Conservation (phyloP, 148 eudicot species). For the Chenopodium formosanum region DNA sequence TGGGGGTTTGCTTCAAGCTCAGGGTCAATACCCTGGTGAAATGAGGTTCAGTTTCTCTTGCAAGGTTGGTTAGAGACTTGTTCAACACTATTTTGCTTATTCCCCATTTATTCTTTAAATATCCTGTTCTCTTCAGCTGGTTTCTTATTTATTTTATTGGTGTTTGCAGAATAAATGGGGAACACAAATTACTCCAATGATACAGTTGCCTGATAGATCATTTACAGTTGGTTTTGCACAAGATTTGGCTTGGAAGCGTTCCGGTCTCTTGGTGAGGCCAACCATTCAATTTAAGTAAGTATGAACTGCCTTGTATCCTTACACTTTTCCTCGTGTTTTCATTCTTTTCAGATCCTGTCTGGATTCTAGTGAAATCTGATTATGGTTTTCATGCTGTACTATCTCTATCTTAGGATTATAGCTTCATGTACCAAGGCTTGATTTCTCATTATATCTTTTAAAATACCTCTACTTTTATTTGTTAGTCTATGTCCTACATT, state of each 20-base stretch:
- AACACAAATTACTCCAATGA: slow-evolving; percentile 71
- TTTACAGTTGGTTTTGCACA: slow-evolving; percentile 62
- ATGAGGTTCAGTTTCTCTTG: slow-evolving; percentile 92
- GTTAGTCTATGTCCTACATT: slow-evolving; percentile 74
- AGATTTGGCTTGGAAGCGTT: slow-evolving; percentile 90
- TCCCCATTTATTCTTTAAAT: not conserved
- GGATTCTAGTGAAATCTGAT: not conserved
- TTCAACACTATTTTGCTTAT: not conserved
- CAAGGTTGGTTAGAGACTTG: slow-evolving; percentile 52
- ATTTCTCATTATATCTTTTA: not conserved
- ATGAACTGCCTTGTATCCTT: not conserved
- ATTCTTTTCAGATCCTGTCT: not conserved
- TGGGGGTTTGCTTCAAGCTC: slow-evolving; percentile 96
- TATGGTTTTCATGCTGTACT: not conserved
- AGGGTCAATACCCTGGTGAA: slow-evolving; percentile 98
- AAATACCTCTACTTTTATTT: not conserved
- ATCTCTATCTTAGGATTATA: not conserved
- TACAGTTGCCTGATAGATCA: slow-evolving; percentile 89
- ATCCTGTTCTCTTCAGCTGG: not conserved
- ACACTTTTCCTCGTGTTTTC: not conserved
- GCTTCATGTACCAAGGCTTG: not conserved
- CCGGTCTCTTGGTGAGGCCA: slow-evolving; percentile 87
- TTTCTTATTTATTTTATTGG: slow-evolving; percentile 8
- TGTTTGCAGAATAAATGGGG: slow-evolving; percentile 82
- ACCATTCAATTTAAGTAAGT: slow-evolving; percentile 75